Conservation (phyloP, 129 eudicot genomes). For the Scalesia atractyloides region DNA sequence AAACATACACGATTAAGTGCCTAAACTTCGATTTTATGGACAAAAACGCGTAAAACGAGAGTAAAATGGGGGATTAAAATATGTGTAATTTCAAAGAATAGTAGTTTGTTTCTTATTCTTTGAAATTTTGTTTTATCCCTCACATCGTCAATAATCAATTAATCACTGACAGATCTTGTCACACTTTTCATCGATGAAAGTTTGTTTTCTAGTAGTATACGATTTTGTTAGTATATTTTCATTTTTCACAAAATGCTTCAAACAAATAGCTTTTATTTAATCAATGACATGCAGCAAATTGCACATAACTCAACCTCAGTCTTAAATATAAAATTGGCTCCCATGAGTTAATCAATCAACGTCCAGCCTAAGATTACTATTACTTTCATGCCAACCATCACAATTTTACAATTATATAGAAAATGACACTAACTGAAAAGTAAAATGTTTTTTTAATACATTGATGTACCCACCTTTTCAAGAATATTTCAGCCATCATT, state of each 20-base stretch:
- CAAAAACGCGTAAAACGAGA: too few species aligned
- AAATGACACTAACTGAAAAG: constrained; percentile 16
- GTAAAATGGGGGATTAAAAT: too few species aligned
- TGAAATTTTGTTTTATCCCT: too few species aligned
- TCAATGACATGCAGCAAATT: constrained; percentile 15
- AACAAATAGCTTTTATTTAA: neutral
- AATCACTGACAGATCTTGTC: too few species aligned
- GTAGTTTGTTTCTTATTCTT: too few species aligned
- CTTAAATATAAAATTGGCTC: neutral
- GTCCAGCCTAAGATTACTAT: constrained; percentile 27
- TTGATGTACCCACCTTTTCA: constrained; percentile 25
- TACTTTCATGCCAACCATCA: constrained; percentile 24
- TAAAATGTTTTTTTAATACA: constrained; percentile 34
- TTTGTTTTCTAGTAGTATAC: neutral
- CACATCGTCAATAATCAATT: too few species aligned
- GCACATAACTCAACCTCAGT: constrained; percentile 32
- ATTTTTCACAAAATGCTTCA: neutral
- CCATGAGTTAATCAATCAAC: constrained; percentile 28
- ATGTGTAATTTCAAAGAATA: too few species aligned
- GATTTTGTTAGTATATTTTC: neutral
- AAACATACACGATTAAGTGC: too few species aligned
- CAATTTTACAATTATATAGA: too few species aligned
- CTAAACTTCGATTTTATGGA: too few species aligned
- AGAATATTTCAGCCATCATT: constrained; percentile 18
- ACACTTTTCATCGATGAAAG: too few species aligned